A percentile compares a stretch with the other conserved stretches of the same genome.
phyloP scores from a whole-genome alignment of 306 rosid species.

The Glycine latifolia region DNA sequence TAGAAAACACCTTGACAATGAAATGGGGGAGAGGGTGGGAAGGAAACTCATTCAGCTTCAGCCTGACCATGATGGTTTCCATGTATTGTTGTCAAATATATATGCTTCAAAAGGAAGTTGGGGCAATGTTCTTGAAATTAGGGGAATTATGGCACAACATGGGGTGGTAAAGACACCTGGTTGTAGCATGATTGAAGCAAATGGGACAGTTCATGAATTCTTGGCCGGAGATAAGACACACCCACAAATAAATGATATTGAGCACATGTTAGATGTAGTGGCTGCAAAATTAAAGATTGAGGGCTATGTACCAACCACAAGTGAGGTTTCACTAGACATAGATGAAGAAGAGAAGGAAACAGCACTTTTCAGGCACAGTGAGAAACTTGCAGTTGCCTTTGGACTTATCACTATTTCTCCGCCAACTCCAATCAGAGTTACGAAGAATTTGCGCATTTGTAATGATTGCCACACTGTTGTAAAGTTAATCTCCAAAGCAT shows the following conservation, averaged over 20 bases:
- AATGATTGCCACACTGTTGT: slow-evolving; percentile 81
- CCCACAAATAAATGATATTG: slow-evolving; percentile 66
- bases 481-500: slow-evolving; percentile 71
- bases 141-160: slow-evolving; percentile 68
- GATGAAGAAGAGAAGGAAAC: slow-evolving; percentile 88
- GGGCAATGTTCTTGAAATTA: slow-evolving; percentile 70
- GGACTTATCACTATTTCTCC: slow-evolving; percentile 70
- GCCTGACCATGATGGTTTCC: slow-evolving; percentile 87
- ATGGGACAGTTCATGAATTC: slow-evolving; percentile 76
- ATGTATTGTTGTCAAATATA: slow-evolving; percentile 74
- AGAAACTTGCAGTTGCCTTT: slow-evolving; percentile 86
- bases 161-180: slow-evolving; percentile 86
- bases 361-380: slow-evolving; percentile 70
- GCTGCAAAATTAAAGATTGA: slow-evolving; percentile 71
- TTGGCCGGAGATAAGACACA: slow-evolving; percentile 80
- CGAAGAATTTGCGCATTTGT: slow-evolving; percentile 82
- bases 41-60: slow-evolving; percentile 77
- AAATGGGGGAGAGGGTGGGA: slow-evolving; percentile 80
- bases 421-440: slow-evolving; percentile 68
- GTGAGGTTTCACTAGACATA: slow-evolving; percentile 77
- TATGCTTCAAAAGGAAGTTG: slow-evolving; percentile 85
- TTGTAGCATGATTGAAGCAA: slow-evolving; percentile 78
- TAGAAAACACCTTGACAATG: slow-evolving; percentile 68
- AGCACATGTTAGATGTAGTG: slow-evolving; percentile 68
- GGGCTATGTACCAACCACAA: slow-evolving; percentile 70